Percentiles rank a stretch among this genome's conserved stretches.
Evolutionary conservation across 768 basidiomycete genomes (phyloP).

Genomic region (Termitomyces sp.): DNA sequence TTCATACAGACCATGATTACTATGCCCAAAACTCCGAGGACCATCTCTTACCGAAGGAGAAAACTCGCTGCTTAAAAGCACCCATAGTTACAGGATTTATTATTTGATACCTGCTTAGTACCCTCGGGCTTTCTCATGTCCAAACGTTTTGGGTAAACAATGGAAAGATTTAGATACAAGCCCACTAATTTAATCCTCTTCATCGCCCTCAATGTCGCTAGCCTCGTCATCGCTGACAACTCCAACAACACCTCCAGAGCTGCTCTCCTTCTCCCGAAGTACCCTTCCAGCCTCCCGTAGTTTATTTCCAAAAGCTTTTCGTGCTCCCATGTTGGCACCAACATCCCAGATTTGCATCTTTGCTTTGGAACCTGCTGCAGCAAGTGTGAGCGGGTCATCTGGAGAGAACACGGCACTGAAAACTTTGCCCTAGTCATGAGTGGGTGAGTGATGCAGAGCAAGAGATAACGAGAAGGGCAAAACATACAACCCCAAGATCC

Average conservation of each 20-base stretch:
- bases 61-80: slow-evolving; percentile 45
- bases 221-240: slow-evolving; percentile 71
- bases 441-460: slow-evolving; percentile 1
- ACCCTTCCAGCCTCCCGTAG: slow-evolving; percentile 68
- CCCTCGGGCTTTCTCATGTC: slow-evolving; percentile 1
- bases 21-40: slow-evolving; percentile 71
- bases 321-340: slow-evolving; percentile 74
- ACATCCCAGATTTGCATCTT: slow-evolving; percentile 97
- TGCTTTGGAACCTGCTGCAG: slow-evolving; percentile 92
- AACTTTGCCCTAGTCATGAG: slow-evolving; percentile 79
- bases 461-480: neutral
- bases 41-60: slow-evolving; percentile 66
- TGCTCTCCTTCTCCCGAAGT: slow-evolving; percentile 57
- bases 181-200: slow-evolving; percentile 9
- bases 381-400: slow-evolving; percentile 90
- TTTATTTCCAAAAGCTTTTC: slow-evolving; percentile 81
- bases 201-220: slow-evolving; percentile 45
- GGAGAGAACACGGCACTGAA: slow-evolving; percentile 92
- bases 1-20: slow-evolving; percentile 87
- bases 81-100: neutral
- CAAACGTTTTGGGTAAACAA: neutral
- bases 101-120: slow-evolving; percentile 2
- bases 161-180: neutral
- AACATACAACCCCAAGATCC: slow-evolving; percentile 85
- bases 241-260: slow-evolving; percentile 62